phyloP scores from a whole-genome alignment of 2,329 filamentous ascomycete genomes.

The Aspergillus cejpii region DNA sequence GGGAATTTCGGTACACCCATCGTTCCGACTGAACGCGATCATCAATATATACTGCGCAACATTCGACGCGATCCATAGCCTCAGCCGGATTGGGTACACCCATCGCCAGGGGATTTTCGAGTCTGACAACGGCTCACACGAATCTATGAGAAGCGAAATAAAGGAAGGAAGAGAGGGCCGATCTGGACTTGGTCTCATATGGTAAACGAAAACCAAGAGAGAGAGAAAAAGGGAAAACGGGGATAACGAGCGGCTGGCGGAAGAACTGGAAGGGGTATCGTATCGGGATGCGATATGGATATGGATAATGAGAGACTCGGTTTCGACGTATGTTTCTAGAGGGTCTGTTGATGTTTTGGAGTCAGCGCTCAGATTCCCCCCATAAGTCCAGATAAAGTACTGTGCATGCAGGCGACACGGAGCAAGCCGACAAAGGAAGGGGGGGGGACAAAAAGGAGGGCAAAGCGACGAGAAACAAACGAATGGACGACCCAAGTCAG shows the following conservation, averaged over 20 bases:
- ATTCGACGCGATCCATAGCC: constrained; percentile 40
- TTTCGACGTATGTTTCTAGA: constrained; percentile 6
- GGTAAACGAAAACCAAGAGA: constrained; percentile 11
- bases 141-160: constrained; percentile 5
- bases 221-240: background rate
- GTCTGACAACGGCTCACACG: constrained; percentile 8
- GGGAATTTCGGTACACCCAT: constrained; percentile 37
- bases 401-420: constrained; percentile 11
- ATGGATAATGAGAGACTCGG: constrained; percentile 5
- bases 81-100: constrained; percentile 15
- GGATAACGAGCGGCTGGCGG: constrained; percentile 12
- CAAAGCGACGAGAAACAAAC: constrained; percentile 15
- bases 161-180: constrained; percentile 9
- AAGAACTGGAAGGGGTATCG: constrained; percentile 4
- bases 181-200: constrained; percentile 24
- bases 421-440: background rate
- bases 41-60: constrained; percentile 43
- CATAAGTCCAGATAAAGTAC: background rate
- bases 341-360: background rate
- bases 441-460: constrained; percentile 9
- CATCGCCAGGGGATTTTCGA: constrained; percentile 14
- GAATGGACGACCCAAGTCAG: constrained; percentile 10
- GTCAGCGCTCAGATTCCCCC: background rate
- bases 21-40: constrained; percentile 40
- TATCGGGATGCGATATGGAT: background rate